These are phyloP conservation scores for Zygoascus biomembranicola DNA, from an alignment of 805 yeast genomes.

Conservation along the genomic window DNA sequence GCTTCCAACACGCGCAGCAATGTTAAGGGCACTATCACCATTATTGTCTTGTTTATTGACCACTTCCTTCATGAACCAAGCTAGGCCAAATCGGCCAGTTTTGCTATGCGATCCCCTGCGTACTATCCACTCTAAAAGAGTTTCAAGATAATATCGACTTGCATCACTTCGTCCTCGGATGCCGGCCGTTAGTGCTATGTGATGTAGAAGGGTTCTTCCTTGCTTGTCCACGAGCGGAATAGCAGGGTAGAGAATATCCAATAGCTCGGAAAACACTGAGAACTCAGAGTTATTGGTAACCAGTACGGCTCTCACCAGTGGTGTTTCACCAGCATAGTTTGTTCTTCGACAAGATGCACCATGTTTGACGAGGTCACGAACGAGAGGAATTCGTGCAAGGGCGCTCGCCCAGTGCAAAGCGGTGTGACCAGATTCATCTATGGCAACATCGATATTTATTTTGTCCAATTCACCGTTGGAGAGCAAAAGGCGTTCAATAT, in stretches of 20 bases:
- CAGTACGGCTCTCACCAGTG: conserved; percentile 72
- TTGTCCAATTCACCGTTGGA: conserved; percentile 18
- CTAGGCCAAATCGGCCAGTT: conserved; percentile 40
- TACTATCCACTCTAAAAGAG: conserved; percentile 71
- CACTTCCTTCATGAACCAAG: conserved; percentile 55
- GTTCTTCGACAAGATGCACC: conserved; percentile 65
- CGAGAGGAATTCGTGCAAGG: conserved; percentile 66
- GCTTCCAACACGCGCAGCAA: conserved; percentile 84
- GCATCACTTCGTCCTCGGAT: conserved; percentile 67
- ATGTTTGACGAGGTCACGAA: conserved; percentile 54
- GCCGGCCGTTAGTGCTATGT: conserved; percentile 73
- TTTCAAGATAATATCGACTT: conserved; percentile 62
- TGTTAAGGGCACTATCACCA: conserved; percentile 92
- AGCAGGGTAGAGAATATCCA: conserved; percentile 70
- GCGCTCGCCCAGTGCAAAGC: conserved; percentile 96
- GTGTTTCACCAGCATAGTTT: conserved; percentile 81
- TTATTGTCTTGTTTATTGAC: conserved; percentile 86
- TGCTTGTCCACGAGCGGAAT: conserved; percentile 56
- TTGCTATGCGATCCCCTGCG: conserved; percentile 40
- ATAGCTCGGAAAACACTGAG: conserved; percentile 60
- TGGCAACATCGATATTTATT: conserved; percentile 69
- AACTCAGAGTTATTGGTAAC: conserved; percentile 79
- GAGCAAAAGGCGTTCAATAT: conserved; percentile 26
- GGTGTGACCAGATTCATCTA: conserved; percentile 90
- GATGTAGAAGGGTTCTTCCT: conserved; percentile 78